Evolutionary conservation across 176 grass and related monocot genomes (phyloP), one percentile per base, ranked within the genome.

Genomic region (Puccinellia tenuiflora): DNA sequence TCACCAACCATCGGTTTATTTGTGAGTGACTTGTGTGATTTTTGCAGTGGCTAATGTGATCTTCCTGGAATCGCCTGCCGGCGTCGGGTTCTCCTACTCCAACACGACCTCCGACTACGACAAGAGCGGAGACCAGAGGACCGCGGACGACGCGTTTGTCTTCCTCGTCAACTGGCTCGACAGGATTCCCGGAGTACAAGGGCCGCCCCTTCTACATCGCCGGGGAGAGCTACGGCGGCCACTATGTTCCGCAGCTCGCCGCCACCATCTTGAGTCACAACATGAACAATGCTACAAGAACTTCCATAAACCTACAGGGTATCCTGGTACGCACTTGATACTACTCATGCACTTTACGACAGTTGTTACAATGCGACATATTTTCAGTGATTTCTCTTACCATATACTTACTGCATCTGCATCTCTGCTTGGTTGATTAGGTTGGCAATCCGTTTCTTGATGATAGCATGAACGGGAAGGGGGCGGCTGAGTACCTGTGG

Each of bases 121-220:
- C 13, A 1, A 1, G 0, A 74, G 31, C 14, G 85, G 89, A n/a
- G 89, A 91, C 35, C 45, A 14, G 22, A 73, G 24, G 16, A 84
- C 85, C 0, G 70, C 84, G 0, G 6, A 60, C 1, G 86, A 85
- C 29, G 11, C 78, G 0, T 88, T 60, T 29, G 18, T 74, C 28
- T 91, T 91, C 42, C 52, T 91, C 1, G 8, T 88, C 38, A 91
- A 78, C 29, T 91, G 86, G 90, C 70, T 91, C 1, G 35, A 85
- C 13, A 85, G 86, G 18, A n/a, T 91, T 91, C 20, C 77, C 90
- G 0, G 74, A 85, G 11, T 88, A 88, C 20, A 88, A 82, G 17
- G 46, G 6, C 0, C 52, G 52, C 1, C 15, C 84, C 20, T 91
- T 91, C 38, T 91, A 85, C 77, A 85, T 91, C 21, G 30, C 75